Conservation (phyloP, 768 basidiomycete genomes). For the Macrolepiota albuminosa region DNA sequence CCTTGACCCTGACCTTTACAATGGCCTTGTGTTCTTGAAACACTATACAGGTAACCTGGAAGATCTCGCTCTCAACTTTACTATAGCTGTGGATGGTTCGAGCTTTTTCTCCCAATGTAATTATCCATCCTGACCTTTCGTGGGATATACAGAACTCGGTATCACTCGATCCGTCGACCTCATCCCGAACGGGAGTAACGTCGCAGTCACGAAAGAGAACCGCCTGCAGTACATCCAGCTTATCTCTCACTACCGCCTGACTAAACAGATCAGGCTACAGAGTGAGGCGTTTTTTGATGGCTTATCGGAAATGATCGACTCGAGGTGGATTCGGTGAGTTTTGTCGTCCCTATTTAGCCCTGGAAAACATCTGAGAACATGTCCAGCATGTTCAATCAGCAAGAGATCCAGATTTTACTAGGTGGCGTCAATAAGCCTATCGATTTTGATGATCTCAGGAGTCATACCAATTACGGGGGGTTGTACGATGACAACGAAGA, state of each 20-base stretch:
- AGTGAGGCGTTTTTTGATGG: constrained; percentile 89
- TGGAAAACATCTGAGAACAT: background rate
- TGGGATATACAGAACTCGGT: constrained; percentile 63
- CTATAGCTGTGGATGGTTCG: constrained; percentile 80
- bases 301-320: constrained; percentile 86
- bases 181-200: constrained; percentile 74
- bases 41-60: constrained; percentile 85
- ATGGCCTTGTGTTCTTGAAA: constrained; percentile 89
- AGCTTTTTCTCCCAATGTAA: background rate
- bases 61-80: constrained; percentile 87
- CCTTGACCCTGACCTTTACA: constrained; percentile 88
- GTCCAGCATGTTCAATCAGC: constrained; percentile 92
- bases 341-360: background rate
- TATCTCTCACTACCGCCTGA: constrained; percentile 84
- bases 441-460: constrained; percentile 75
- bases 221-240: constrained; percentile 86
- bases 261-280: constrained; percentile 82
- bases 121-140: background rate
- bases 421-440: constrained; percentile 86
- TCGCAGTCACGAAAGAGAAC: constrained; percentile 86
- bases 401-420: constrained; percentile 88
- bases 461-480: constrained; percentile 81
- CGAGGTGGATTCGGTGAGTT: constrained; percentile 74
- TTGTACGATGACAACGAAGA: constrained; percentile 64
- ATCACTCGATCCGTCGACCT: constrained; percentile 72